Conservation (phyloP, 129 eudicot species). For the Helianthus tuberosus region DNA sequence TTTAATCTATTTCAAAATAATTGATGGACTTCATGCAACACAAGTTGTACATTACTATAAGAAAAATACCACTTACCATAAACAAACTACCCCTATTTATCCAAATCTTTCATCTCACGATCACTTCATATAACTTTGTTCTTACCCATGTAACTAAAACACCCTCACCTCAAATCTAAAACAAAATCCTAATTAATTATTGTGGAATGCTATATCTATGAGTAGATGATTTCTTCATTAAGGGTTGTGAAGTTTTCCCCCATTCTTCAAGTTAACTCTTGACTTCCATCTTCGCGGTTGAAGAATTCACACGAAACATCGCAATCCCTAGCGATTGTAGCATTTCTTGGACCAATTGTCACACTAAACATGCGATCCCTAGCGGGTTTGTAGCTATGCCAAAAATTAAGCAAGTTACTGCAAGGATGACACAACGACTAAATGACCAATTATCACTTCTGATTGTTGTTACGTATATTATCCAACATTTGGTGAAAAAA, state of each 20-base stretch:
- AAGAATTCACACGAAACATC: slow-evolving; percentile 88
- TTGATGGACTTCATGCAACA: slow-evolving; percentile 28
- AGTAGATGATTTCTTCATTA: slow-evolving; percentile 77
- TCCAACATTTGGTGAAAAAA: too few species aligned
- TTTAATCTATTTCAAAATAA: slow-evolving; percentile 16
- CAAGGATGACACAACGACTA: too few species aligned
- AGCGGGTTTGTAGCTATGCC: too few species aligned
- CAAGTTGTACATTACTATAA: slow-evolving; percentile 20
- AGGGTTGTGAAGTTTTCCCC: slow-evolving; percentile 92
- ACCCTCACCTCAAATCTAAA: slow-evolving; percentile 26
- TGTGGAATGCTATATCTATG: slow-evolving; percentile 45
- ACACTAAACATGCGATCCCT: too few species aligned
- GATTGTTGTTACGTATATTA: too few species aligned
- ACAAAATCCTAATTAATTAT: slow-evolving; percentile 26
- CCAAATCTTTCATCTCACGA: slow-evolving; percentile 26
- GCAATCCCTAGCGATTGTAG: slow-evolving; percentile 92
- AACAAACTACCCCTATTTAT: slow-evolving; percentile 38
- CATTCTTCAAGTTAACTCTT: slow-evolving; percentile 74
- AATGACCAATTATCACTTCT: too few species aligned
- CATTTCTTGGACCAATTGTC: slow-evolving; percentile 86
- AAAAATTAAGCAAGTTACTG: too few species aligned
- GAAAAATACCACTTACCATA: slow-evolving; percentile 27
- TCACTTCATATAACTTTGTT: slow-evolving; percentile 17
- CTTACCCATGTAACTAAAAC: slow-evolving; percentile 6
- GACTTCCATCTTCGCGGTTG: slow-evolving; percentile 87